Evolutionary conservation across 2,329 filamentous ascomycete genomes (phyloP).

Genomic region (Exophiala sp.): DNA sequence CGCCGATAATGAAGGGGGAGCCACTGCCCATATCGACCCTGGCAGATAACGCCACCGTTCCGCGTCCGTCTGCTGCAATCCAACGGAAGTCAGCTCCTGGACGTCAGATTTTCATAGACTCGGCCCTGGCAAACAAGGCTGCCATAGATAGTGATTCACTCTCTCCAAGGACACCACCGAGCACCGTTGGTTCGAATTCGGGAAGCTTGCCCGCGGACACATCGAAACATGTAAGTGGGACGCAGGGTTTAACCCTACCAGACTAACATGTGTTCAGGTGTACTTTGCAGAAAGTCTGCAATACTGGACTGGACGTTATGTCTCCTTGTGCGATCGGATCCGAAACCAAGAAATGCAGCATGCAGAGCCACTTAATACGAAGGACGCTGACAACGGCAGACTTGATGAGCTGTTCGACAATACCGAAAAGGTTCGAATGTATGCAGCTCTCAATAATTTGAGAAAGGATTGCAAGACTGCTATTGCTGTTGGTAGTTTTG

Average conservation of each 20-base stretch:
- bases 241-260: not conserved
- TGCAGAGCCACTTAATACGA: not conserved
- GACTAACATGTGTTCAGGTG: slow-evolving; percentile 19
- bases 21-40: not conserved
- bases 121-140: slow-evolving; percentile 8
- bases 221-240: slow-evolving; percentile 10
- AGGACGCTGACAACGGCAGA: slow-evolving; percentile 3
- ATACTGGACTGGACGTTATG: slow-evolving; percentile 27
- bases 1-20: not conserved
- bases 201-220: not conserved
- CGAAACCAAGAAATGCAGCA: slow-evolving; percentile 8
- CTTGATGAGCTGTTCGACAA: slow-evolving; percentile 12
- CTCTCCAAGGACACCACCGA: slow-evolving; percentile 9
- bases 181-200: slow-evolving; percentile 3
- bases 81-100: slow-evolving; percentile 1
- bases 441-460: slow-evolving; percentile 15
- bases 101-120: slow-evolving; percentile 9
- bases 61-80: not conserved
- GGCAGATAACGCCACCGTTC: slow-evolving; percentile 1
- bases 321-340: slow-evolving; percentile 20
- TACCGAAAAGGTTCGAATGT: slow-evolving; percentile 13
- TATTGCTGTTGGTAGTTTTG: slow-evolving; percentile 20
- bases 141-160: slow-evolving; percentile 1
- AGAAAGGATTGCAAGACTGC: slow-evolving; percentile 18
- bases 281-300: slow-evolving; percentile 7